Base-by-base conservation (phyloP, 2,329 filamentous ascomycete species). In the Aulographum hederae region DNA sequence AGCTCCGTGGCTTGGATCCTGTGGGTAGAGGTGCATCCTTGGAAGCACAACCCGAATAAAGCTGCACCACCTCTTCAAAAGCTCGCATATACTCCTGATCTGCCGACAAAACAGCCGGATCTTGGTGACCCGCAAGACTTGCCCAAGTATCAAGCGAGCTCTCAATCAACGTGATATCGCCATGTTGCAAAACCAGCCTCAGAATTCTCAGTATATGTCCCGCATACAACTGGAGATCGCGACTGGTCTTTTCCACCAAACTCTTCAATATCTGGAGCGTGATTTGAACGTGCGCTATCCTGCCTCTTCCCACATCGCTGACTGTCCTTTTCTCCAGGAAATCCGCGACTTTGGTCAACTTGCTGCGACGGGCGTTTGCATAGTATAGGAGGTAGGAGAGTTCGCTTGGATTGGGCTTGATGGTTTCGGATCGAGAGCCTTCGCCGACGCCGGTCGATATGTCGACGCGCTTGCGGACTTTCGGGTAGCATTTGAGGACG, bases 331-430 rank as follows among this genome's bases (percentile, higher is more conserved):
- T 91, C 60, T 95, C 85, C 41, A 98, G 66, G 50, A 94, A 98
- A 44, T 73, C 74, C 53, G 82, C 84, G 42, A 98, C 85, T 58
- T 98, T 98, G 48, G 89, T 81, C 44, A 95, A 73, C 65, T 95
- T 98, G 56, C 80, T 86, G 41, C 82, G 75, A 37, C 86, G 80
- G 44, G 85, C 93, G 50, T 80, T 91, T 38, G 81, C 84, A 62
- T 98, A 95, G 66, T 92, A 95, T 33, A 95, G 72, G 41, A 98
- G 70, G 52, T 95, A 95, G 56, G 82, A 92, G 39, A 98, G 71
- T 63, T 98, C 89, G 58, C 82, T 92, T 42, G 82, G 82, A 57
- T 95, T 95, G 28, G 89, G 85, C 58, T 86, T 91, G 48, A 93
- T 82, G 47, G 93, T 82, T 50, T 85, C 78, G 39, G 53, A n/a